A percentile compares a stretch with the other conserved stretches of the same genome.
These are phyloP conservation scores for Fusarium duplospermum DNA, from an alignment of 2,329 filamentous ascomycete species.

Conservation along the genomic window DNA sequence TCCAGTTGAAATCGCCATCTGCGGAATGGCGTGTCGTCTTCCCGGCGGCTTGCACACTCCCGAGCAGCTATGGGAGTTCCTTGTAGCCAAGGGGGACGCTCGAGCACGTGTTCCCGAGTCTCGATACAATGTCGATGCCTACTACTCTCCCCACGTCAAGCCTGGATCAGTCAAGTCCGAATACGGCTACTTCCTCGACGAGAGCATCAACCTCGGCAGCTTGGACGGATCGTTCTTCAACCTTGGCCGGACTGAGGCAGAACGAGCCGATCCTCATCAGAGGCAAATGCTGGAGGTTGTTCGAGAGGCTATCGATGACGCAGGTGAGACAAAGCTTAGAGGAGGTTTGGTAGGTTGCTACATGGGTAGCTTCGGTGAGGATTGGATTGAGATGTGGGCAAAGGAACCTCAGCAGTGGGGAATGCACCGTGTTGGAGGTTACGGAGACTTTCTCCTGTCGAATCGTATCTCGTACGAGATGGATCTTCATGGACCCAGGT, in stretches of 20 bases:
- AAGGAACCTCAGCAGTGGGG: constrained; percentile 37
- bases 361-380: constrained; percentile 49
- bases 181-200: constrained; percentile 48
- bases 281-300: constrained; percentile 51
- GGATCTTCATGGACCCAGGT: constrained; percentile 62
- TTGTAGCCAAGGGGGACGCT: constrained; percentile 40
- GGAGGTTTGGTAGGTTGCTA: constrained; percentile 50
- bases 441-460: constrained; percentile 42
- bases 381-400: constrained; percentile 45
- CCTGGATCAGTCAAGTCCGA: constrained; percentile 34
- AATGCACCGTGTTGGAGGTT: constrained; percentile 38
- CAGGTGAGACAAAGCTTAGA: constrained; percentile 45
- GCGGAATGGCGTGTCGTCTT: constrained; percentile 42
- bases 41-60: constrained; percentile 38
- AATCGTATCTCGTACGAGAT: constrained; percentile 48
- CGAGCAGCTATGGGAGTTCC: constrained; percentile 41
- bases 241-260: constrained; percentile 44
- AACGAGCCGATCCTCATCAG: constrained; percentile 52
- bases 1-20: constrained; percentile 37
- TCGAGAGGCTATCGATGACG: constrained; percentile 50
- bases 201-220: constrained; percentile 37
- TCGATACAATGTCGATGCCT: constrained; percentile 36
- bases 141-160: constrained; percentile 26
- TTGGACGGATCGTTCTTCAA: constrained; percentile 46
- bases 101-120: constrained; percentile 31